phyloP scores from a whole-genome alignment of 108 stramenopile genomes.

The Mayamaea pseudoterrestris region DNA sequence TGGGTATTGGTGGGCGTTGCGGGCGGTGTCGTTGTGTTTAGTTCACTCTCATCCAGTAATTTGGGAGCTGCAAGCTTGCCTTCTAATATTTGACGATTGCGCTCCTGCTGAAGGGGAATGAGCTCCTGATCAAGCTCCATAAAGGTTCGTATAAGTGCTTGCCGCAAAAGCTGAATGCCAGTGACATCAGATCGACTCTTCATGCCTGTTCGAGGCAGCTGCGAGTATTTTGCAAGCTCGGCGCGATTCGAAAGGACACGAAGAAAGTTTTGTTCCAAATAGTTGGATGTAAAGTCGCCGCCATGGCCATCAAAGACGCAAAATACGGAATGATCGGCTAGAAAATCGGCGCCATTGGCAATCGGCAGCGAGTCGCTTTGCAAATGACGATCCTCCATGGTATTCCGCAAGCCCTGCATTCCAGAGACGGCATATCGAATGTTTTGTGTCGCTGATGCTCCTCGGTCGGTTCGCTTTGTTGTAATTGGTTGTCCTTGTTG shows the following conservation, averaged over 20 bases:
- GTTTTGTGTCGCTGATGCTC: constrained; percentile 15
- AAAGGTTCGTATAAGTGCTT: neutral
- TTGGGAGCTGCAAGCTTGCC: neutral
- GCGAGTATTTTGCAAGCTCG: constrained; percentile 42
- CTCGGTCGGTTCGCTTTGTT: constrained; percentile 44
- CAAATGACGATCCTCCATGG: constrained; percentile 74
- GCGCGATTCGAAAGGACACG: constrained; percentile 31
- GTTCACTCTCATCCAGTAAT: neutral
- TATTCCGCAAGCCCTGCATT: constrained; percentile 82
- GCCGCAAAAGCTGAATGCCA: constrained; percentile 42
- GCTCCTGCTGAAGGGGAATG: neutral
- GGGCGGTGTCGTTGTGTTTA: neutral
- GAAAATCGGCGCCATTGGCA: neutral
- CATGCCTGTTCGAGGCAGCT: constrained; percentile 13
- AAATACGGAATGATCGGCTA: constrained; percentile 57
- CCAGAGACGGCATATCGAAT: constrained; percentile 26
- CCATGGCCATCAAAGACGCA: constrained; percentile 89
- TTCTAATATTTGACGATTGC: neutral
- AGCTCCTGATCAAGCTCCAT: neutral
- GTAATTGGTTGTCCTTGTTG: constrained; percentile 22
- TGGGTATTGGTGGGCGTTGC: neutral
- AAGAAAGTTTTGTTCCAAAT: constrained; percentile 44
- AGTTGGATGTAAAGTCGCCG: constrained; percentile 68
- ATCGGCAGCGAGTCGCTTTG: constrained; percentile 5
- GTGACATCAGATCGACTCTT: constrained; percentile 27